phyloP scores from a whole-genome alignment of 176 grass and related monocot genomes.

The Neostapfia colusana region DNA sequence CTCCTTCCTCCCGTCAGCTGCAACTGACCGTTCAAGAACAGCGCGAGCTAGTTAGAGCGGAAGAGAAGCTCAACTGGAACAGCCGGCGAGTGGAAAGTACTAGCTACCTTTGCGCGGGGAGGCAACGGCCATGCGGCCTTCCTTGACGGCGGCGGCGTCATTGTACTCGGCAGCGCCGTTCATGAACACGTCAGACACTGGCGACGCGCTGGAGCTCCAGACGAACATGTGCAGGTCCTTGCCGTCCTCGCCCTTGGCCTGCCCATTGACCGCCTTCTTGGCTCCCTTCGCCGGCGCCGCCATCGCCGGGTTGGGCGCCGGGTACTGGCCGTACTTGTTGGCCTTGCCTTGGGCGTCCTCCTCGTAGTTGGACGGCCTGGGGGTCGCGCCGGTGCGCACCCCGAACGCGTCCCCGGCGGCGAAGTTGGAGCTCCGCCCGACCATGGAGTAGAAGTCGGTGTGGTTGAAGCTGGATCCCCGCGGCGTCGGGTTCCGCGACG shows the following conservation, averaged over 20 bases:
- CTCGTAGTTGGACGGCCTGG: conserved; percentile 91
- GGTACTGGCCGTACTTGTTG: conserved; percentile 56
- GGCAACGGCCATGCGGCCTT: conserved; percentile 34
- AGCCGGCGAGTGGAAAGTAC: not conserved
- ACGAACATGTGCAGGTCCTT: conserved; percentile 99
- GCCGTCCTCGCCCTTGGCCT: conserved; percentile 73
- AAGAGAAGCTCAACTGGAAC: not conserved
- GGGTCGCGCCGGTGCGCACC: conserved; percentile 61
- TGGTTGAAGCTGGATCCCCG: conserved; percentile 98
- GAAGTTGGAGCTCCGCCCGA: conserved; percentile 91
- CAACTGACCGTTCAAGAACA: conserved; percentile 6
- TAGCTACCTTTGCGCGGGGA: conserved; percentile 79
- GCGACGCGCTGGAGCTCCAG: conserved; percentile 96
- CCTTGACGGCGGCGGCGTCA: conserved; percentile 56
- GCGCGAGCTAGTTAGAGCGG: not conserved
- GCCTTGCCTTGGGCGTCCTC: conserved; percentile 56
- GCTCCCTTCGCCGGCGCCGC: conserved; percentile 30
- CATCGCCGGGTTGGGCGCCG: conserved; percentile 54
- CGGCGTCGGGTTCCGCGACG: conserved; percentile 87
- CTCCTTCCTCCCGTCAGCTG: conserved; percentile 66
- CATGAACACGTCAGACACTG: conserved; percentile 95
- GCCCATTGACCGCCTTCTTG: conserved; percentile 56
- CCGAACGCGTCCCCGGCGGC: conserved; percentile 67
- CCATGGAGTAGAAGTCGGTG: conserved; percentile 99
- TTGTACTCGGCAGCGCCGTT: conserved; percentile 66